A percentile compares a stretch with the other conserved stretches of the same genome.
These are phyloP conservation scores for Colletotrichum sp. DNA, from an alignment of 2,329 filamentous ascomycete genomes.

Conservation along the genomic window DNA sequence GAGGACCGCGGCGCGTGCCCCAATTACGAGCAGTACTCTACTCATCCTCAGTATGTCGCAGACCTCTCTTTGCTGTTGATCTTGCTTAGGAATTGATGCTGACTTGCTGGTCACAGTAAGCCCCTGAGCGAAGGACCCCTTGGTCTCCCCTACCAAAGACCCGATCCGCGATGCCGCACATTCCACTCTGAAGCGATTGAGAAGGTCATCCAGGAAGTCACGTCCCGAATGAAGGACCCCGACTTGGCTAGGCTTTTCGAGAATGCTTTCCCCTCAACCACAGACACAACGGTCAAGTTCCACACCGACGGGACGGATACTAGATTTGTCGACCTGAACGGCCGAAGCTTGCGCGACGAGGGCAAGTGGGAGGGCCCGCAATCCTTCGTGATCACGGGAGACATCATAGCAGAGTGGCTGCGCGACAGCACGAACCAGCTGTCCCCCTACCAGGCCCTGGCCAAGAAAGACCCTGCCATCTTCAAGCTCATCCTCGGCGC, in stretches of 20 bases:
- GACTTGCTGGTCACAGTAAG: constrained; percentile 51
- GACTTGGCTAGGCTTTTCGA: constrained; percentile 93
- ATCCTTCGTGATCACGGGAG: constrained; percentile 91
- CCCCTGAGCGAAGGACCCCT: constrained; percentile 83
- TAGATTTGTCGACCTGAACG: constrained; percentile 29
- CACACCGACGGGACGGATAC: constrained; percentile 67
- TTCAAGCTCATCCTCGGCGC: constrained; percentile 85
- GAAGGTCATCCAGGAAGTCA: constrained; percentile 83
- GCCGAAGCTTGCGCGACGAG: constrained; percentile 46
- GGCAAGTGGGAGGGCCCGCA: constrained; percentile 83
- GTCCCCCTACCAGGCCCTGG: constrained; percentile 84
- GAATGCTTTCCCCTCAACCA: constrained; percentile 91
- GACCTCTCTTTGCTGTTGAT: background rate
- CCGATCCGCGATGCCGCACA: constrained; percentile 80
- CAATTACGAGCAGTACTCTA: constrained; percentile 44
- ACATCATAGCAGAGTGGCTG: constrained; percentile 93
- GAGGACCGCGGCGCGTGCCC: constrained; percentile 38
- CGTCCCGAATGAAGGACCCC: constrained; percentile 77
- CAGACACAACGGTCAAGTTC: constrained; percentile 90
- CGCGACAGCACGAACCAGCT: constrained; percentile 94
- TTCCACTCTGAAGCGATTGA: constrained; percentile 89
- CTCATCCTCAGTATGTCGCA: constrained; percentile 40
- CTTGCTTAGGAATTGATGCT: background rate
- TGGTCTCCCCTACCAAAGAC: constrained; percentile 84
- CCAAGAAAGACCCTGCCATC: constrained; percentile 80